Conservation (phyloP, 208 protist genomes). For the Borovskyia barvae region DNA sequence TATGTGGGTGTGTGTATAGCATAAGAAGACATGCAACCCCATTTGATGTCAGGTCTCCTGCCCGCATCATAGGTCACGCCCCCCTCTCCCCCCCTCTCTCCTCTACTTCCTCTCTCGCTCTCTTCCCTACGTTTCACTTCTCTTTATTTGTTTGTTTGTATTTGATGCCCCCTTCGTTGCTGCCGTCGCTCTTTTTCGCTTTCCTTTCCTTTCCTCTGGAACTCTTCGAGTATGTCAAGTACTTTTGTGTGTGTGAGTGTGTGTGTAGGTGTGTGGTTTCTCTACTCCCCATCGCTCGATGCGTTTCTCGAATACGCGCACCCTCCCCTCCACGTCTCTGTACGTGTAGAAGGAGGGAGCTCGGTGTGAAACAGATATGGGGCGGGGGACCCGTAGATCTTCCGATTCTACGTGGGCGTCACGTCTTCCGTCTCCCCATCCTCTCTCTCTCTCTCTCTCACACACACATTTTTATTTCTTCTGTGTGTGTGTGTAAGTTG, state of each 20-base stretch:
- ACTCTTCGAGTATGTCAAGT: background rate
- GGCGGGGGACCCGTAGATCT: too few relatives aligned
- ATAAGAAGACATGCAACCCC: too few relatives aligned
- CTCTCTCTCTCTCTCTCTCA: background rate
- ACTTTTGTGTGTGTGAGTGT: background rate
- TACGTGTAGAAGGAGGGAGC: background rate
- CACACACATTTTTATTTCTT: slow-evolving; percentile 9
- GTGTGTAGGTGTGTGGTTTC: background rate
- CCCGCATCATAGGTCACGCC: too few relatives aligned
- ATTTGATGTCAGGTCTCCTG: too few relatives aligned
- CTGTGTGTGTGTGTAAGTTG: too few relatives aligned
- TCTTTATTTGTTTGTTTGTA: background rate
- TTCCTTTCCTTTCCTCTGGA: background rate
- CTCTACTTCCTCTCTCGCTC: background rate
- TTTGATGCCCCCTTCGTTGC: background rate
- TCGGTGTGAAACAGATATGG: too few relatives aligned
- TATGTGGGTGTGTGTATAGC: slow-evolving; percentile 2
- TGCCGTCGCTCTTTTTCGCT: background rate
- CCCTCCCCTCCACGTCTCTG: background rate
- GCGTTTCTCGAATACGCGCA: background rate
- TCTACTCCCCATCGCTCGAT: background rate
- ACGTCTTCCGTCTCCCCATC: background rate
- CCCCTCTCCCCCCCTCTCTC: background rate
- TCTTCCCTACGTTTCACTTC: background rate
- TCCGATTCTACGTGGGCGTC: background rate